Base-by-base conservation (phyloP, 2,329 filamentous ascomycete genomes). In the Bipolaris oryzae region DNA sequence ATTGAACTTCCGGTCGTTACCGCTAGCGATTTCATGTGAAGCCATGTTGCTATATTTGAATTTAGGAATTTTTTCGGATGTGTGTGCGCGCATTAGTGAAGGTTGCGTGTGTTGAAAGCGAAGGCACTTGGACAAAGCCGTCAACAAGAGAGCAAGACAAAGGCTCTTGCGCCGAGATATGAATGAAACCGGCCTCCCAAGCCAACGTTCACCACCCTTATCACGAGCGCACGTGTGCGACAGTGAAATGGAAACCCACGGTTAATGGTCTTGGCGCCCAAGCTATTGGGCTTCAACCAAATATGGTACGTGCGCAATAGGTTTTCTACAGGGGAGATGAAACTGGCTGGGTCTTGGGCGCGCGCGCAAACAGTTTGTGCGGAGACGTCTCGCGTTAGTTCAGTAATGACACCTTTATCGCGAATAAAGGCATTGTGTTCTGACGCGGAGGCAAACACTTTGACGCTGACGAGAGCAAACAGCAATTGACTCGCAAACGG, bases 1-100 rank as follows among this genome's bases (percentile, higher is more conserved):
- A 20, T 60, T 60, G 50, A 53, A 57, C 18, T 31, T 49, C 45
- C 55, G 28, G 35, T 38, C 53, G 31, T 33, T 59, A 5, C 37
- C n/a, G 21, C 42, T 50, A 57, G 31, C 10, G 15, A 28, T 6
- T 1, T 15, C 35, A 15, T 15, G 10, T 25, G 45, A 31, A 45
- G 55, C 20, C 61, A 66, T 64, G 2, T 57, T 39, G 15, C 18
- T 31, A 35, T 25, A 23, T 44, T 18, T 18, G 5, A 38, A 48
- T 25, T 28, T 28, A 2, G 15, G 15, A n/a, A 25, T 25, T 23
- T 28, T 48, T 34, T 21, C n/a, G 15, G 37, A 10, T 45, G 42
- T 45, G 42, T 23, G 39, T 23, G 39, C 6, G 45, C 13, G 21
- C 23, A 35, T 15, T 18, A 25, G 34, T 38, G 20, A 37, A 13